These are phyloP conservation scores for Chalciporus sp. DNA, from an alignment of 1,284 basidiomycete genomes.

Conservation along the genomic window DNA sequence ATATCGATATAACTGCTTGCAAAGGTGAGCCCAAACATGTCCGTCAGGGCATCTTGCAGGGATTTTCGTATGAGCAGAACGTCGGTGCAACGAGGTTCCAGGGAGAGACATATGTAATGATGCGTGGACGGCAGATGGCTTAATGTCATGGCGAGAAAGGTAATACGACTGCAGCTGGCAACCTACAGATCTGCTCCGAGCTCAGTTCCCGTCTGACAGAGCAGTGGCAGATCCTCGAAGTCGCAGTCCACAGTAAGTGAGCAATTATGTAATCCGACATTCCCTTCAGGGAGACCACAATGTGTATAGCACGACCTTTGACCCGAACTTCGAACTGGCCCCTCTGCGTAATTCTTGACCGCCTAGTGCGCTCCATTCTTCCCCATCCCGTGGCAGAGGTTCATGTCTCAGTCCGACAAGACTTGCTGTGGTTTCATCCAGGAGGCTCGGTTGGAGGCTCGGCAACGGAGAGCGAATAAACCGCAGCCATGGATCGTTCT, in stretches of 20 bases:
- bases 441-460: constrained; percentile 15
- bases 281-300: constrained; percentile 2
- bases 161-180: not conserved
- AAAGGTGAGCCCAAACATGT: constrained; percentile 43
- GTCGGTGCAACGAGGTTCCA: constrained; percentile 36
- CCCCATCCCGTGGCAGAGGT: too few species aligned
- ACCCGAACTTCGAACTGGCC: constrained; percentile 8
- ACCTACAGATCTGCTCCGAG: not conserved
- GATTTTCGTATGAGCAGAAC: constrained; percentile 42
- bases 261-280: constrained; percentile 17
- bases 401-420: constrained; percentile 19
- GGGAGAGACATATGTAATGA: constrained; percentile 43
- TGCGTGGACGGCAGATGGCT: constrained; percentile 27
- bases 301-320: constrained; percentile 5
- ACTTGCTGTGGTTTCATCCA: constrained; percentile 33
- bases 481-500: constrained; percentile 52
- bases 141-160: constrained; percentile 12
- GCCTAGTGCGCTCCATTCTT: not conserved
- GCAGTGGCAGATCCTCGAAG: too few species aligned
- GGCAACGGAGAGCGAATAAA: constrained; percentile 14
- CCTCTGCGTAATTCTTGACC: not conserved
- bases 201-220: too few species aligned
- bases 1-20: constrained; percentile 47
- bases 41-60: constrained; percentile 45
- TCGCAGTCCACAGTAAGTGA: too few species aligned